Base-by-base conservation (phyloP, 225 moss, liverwort and hornwort species). In the Ulota crispa region DNA sequence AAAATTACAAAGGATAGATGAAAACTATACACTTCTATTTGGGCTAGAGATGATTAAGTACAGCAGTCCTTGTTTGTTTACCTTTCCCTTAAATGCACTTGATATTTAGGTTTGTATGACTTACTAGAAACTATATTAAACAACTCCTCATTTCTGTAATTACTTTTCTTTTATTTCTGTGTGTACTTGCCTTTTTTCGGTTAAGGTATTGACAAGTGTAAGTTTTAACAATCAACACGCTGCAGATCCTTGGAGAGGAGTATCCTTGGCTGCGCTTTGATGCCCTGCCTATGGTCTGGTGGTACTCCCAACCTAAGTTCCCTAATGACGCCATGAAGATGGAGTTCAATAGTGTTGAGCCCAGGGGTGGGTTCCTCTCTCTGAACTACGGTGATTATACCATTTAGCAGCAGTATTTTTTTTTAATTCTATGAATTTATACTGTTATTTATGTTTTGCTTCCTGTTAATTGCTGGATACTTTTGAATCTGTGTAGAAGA, bases 221-320 rank as follows among this genome's bases (percentile, higher is more conserved):
- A n/a, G 23, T 47, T 60, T 71, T 19, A 70, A 53, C 42, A 28
- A 37, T 15, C 42, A 15, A 27, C 30, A 54, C 27, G 21, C 7
- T 84, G 79, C 83, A 91, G 89, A 47, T 87, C 73, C 87, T 91
- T 52, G 83, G 82, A 64, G 60, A 18, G 39, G 91, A 91, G 78
- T 91, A 85, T 80, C 91, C 91, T 47, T 89, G 91, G 91, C 82
- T 89, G 32, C 87, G 85, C 36, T 89, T 91, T 64, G 77, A 70
- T 26, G 64, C 62, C 57, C 54, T 91, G 54, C 83, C 89, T 53
- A 86, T 86, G 73, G 73, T 91, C 32, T 91, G 89, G 91, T 91
- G 91, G 91, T 87, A 82, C 84, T 89, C 91, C 3, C 87, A 68
- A n/a, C 70, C 82, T 8, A 77, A 87, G 30, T 70, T 62, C 31